Conservation (phyloP, 306 rosid species). For the Quercus aquifolioides region DNA sequence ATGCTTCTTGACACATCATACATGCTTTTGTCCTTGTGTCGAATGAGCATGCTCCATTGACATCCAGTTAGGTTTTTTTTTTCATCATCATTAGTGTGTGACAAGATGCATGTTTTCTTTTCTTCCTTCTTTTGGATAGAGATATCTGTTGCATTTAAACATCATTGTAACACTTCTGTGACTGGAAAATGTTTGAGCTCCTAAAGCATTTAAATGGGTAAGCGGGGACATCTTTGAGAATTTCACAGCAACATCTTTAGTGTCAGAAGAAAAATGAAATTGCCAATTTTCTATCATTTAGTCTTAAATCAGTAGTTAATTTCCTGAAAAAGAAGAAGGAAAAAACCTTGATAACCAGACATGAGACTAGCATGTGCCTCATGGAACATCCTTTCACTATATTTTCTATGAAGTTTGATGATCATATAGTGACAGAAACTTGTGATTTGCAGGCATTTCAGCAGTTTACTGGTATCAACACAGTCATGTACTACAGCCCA, state of each 20-base stretch:
- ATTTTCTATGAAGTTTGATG: background rate
- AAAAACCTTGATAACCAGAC: background rate
- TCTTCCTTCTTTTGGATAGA: background rate
- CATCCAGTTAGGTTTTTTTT: background rate
- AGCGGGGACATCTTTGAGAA: background rate
- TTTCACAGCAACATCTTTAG: background rate
- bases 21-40: background rate
- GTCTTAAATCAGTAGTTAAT: background rate
- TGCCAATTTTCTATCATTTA: background rate
- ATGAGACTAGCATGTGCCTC: background rate
- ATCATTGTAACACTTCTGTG: background rate
- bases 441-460: conserved; percentile 71
- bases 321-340: background rate
- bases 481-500: conserved; percentile 98
- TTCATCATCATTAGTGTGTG: background rate
- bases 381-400: background rate
- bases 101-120: background rate
- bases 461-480: conserved; percentile 93
- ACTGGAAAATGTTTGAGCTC: background rate
- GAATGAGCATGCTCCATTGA: background rate
- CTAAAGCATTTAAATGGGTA: background rate
- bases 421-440: background rate
- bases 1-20: too few relatives aligned
- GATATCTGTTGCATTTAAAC: background rate
- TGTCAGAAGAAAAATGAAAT: background rate